Conservation (phyloP, 768 basidiomycete species). For the Auricularia cornea region DNA sequence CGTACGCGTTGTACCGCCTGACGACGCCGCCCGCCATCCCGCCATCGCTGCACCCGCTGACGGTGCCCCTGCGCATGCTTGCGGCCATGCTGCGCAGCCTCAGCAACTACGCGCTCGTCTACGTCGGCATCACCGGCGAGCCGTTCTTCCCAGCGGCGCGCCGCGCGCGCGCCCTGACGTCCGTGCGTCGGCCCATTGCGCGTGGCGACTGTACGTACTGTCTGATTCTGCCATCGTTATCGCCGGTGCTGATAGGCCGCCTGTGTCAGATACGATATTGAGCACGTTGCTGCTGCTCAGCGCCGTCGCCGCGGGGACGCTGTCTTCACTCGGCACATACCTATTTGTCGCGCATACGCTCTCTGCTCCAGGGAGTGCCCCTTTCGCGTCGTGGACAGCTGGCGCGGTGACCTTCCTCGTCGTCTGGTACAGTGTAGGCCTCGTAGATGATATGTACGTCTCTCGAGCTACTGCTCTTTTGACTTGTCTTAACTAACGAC, state of each 20-base stretch:
- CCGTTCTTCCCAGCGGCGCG: slow-evolving; percentile 53
- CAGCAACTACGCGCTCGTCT: slow-evolving; percentile 61
- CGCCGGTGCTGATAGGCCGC: slow-evolving; percentile 33
- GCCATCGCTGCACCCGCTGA: slow-evolving; percentile 16
- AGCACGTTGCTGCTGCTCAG: slow-evolving; percentile 52
- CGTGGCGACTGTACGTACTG: slow-evolving; percentile 25
- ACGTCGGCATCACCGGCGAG: slow-evolving; percentile 69
- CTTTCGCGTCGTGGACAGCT: slow-evolving; percentile 66
- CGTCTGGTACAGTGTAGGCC: slow-evolving; percentile 72
- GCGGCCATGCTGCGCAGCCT: slow-evolving; percentile 38
- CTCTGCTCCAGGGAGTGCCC: slow-evolving; percentile 57
- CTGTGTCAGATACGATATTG: slow-evolving; percentile 36
- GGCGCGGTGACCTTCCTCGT: slow-evolving; percentile 76
- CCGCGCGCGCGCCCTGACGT: slow-evolving; percentile 48
- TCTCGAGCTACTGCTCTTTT: background rate
- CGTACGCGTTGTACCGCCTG: slow-evolving; percentile 43
- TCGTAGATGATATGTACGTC: slow-evolving; percentile 67
- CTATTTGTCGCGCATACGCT: slow-evolving; percentile 83
- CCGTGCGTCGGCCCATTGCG: slow-evolving; percentile 27
- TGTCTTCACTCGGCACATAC: slow-evolving; percentile 76
- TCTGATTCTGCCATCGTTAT: slow-evolving; percentile 44
- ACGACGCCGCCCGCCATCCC: slow-evolving; percentile 12
- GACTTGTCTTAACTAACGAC: background rate
- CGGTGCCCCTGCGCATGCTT: slow-evolving; percentile 22
- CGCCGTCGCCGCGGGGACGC: slow-evolving; percentile 71